Evolutionary conservation across 768 basidiomycete species (phyloP), one percentile per base, ranked within the genome.

Genomic region (Naganishia friedmannii): DNA sequence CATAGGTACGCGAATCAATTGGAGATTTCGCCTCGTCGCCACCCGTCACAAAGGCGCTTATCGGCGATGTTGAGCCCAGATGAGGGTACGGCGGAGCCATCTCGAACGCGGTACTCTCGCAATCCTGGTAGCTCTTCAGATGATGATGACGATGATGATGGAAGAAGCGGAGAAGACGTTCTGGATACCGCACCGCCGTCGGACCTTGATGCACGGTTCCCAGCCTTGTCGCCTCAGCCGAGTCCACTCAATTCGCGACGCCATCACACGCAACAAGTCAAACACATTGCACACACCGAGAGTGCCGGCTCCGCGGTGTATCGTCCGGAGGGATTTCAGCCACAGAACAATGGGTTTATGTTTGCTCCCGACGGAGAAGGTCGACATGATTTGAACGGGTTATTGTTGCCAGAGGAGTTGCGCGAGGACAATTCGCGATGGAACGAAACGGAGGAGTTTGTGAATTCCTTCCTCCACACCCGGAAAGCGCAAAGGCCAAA

Each of bases 161-260:
- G 34, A 8, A 31, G 37, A 4, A 31, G 15, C 8, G 2, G 4
- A 29, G 60, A 29, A 5, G 60, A 63, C 26, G 39, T 63, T 2
- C 42, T 63, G 21, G 60, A 63, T 63, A 63, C 60, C 12, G 60
- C 60, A 7, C 60, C 42, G 8, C 60, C 60, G 23, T 63, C 60
- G 17, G 60, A 63, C 29, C 60, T 63, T 4, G 60, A 63, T 45
- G n/a, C 39, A 13, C 60, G 60, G 23, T 63, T 63, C 15, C 60
- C 39, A 29, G 60, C 42, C 2, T 45, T 63, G 15, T 63, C 60
- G 39, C 60, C 60, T 42, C 60, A 63, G 19, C 60, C 60, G 42
- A 63, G 60, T 29, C 60, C 60, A 3, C 60, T 63, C 1, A 63
- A 63, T 21, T 63, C 60, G 17, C 37, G 60, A 19, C 37, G 60